Conservation (phyloP, 1,284 basidiomycete genomes). For the Wolfiporia cocos region DNA sequence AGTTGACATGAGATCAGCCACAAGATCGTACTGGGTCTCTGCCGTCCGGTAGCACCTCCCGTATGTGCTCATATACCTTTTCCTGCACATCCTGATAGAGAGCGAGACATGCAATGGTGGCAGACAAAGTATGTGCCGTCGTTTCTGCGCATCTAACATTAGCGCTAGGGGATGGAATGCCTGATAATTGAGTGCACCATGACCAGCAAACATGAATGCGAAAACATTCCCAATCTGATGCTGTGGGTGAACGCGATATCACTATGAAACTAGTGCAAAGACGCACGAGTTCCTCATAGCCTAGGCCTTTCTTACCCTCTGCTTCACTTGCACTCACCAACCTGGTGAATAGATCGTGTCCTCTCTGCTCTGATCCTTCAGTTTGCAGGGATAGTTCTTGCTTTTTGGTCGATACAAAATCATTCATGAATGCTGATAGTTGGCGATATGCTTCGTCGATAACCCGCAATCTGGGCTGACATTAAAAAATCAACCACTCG, state of each 20-base stretch:
- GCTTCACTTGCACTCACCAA: conserved; percentile 10
- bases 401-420: conserved; percentile 6
- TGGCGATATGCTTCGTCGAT: conserved; percentile 5
- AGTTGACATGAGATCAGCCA: not conserved
- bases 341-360: conserved; percentile 12
- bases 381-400: conserved; percentile 7
- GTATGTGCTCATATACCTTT: conserved; percentile 7
- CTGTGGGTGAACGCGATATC: not conserved
- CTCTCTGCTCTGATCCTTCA: not conserved
- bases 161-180: not conserved
- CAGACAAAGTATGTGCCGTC: conserved; percentile 10
- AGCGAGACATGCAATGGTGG: conserved; percentile 12
- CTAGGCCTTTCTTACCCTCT: conserved; percentile 11
- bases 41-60: conserved; percentile 3
- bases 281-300: conserved; percentile 10
- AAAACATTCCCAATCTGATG: conserved; percentile 13
- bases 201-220: conserved; percentile 15
- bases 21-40: conserved; percentile 9
- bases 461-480: conserved; percentile 1
- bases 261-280: not conserved
- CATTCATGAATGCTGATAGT: conserved; percentile 7
- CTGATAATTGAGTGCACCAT: conserved; percentile 6
- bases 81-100: conserved; percentile 13
- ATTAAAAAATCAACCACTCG: not conserved
- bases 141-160: conserved; percentile 7